Evolutionary conservation across 2,329 filamentous ascomycete genomes (phyloP).

Genomic region (Diaporthe vaccinii): DNA sequence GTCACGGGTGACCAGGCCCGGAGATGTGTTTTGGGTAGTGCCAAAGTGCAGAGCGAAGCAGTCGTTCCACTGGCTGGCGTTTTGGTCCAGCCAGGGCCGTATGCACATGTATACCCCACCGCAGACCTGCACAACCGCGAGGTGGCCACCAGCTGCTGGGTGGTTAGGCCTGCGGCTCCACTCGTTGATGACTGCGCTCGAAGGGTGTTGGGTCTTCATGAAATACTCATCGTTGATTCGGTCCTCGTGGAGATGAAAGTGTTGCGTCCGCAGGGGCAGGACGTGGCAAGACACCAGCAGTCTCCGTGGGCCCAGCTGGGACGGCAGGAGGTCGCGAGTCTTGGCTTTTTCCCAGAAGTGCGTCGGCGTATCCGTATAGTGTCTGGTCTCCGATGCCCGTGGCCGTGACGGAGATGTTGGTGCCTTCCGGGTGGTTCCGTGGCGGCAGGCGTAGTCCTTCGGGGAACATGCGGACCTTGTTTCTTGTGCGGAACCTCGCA

Average conservation of each 20-base stretch:
- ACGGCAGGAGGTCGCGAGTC: no score
- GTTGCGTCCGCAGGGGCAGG: background rate
- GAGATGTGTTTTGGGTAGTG: no score
- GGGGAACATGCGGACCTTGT: background rate
- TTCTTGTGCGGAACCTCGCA: background rate
- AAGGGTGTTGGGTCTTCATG: background rate
- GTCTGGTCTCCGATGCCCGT: background rate
- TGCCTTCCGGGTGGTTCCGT: background rate
- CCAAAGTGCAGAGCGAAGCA: background rate
- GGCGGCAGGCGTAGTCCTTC: background rate
- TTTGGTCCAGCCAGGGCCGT: background rate
- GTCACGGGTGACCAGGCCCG: background rate
- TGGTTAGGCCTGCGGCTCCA: background rate
- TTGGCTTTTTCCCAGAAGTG: background rate
- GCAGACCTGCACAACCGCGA: conserved; percentile 1
- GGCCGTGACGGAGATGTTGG: background rate
- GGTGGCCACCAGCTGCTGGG: background rate
- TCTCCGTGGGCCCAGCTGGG: background rate
- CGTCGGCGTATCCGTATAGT: background rate
- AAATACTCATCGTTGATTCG: background rate
- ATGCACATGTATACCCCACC: conserved; percentile 2
- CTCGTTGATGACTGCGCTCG: background rate
- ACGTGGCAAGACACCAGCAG: background rate
- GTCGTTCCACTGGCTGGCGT: no score
- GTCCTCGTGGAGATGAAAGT: background rate